Evolutionary conservation across 371 early-diverging fungal species (phyloP), one percentile per base, ranked within the genome.

Genomic region (Zychaea mexicana): DNA sequence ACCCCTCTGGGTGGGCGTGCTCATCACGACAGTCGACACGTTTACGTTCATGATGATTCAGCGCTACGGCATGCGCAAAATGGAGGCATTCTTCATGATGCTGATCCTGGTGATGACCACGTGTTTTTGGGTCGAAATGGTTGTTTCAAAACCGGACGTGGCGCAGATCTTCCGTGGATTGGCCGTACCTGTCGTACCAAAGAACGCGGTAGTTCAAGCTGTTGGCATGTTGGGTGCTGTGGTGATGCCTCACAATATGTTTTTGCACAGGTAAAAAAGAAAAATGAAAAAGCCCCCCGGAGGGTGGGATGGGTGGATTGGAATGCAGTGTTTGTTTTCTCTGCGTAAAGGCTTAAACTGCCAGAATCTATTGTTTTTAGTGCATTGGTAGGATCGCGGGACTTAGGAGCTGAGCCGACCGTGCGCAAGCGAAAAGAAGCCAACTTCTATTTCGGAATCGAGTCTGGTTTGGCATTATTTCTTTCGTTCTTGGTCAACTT

Each of bases 211-310:
- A 3, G 81, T 88, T 8, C 87, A 88, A 70, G 89, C 90, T 1
- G 88, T 89, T 15, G 90, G 88, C 26, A 88, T 89, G 70, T 64
- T 91, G 24, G 91, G 91, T 2, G 87, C 86, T 12, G 84, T 88
- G 0, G 78, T 91, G 38, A 92, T 92, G 92, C 92, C 92, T 0
- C 92, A 92, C 68, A 90, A 92, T 65, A 81, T 92, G 69, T 92
- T 81, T 64, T 70, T 92, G 59, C 92, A 92, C 60, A 77, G 77
- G 81, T 77, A 76, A 67, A 52, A 3, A 38, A 26, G 30, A 12
- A 49, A 42, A 47, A 42, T 10, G 9, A 61, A 52, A n/a, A 31
- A 27, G 19, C 26, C 39, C 15, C n/a, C 21, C 3, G 7, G 21
- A 9, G 5, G 5, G 19, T n/a, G 21, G 24, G 24, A 9, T 6